Evolutionary conservation across 352 stramenopile genomes (phyloP).

Genomic region (Globisporangium cylindrosporum): DNA sequence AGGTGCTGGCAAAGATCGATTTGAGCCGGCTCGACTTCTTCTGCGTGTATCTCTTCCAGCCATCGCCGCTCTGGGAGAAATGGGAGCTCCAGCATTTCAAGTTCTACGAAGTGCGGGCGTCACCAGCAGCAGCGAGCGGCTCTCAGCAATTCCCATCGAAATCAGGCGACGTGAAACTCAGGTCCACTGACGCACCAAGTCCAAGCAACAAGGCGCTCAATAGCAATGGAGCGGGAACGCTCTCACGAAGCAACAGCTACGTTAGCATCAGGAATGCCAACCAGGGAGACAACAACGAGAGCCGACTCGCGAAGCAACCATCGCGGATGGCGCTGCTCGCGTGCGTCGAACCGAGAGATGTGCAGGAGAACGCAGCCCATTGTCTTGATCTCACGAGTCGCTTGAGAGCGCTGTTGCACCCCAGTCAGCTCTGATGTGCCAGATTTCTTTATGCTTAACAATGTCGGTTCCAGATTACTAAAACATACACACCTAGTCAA

Average conservation of each 20-base stretch:
- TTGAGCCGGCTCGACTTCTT: conserved; percentile 35
- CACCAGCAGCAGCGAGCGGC: neutral
- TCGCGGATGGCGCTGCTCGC: conserved; percentile 2
- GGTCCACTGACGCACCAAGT: neutral
- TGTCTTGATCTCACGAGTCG: conserved; percentile 6
- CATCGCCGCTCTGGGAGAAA: conserved; percentile 52
- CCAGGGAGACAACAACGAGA: neutral
- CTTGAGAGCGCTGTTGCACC: conserved; percentile 2
- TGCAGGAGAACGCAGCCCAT: conserved; percentile 9
- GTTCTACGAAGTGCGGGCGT: conserved; percentile 23
- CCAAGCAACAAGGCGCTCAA: neutral
- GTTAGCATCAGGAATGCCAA: neutral
- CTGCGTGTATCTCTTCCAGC: conserved; percentile 56
- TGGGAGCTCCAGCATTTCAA: conserved; percentile 59
- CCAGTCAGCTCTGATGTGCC: neutral
- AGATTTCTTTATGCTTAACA: no score
- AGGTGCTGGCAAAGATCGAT: conserved; percentile 24
- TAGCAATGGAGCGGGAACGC: neutral
- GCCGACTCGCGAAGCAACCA: neutral
- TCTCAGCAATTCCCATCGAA: neutral
- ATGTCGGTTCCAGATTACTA: no score
- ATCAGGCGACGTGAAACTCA: neutral
- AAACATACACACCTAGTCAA: neutral
- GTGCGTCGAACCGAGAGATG: conserved; percentile 9
- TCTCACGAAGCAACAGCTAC: neutral